Evolutionary conservation across 768 basidiomycete species (phyloP).

Genomic region (Rhodosporidiobolus sp.): DNA sequence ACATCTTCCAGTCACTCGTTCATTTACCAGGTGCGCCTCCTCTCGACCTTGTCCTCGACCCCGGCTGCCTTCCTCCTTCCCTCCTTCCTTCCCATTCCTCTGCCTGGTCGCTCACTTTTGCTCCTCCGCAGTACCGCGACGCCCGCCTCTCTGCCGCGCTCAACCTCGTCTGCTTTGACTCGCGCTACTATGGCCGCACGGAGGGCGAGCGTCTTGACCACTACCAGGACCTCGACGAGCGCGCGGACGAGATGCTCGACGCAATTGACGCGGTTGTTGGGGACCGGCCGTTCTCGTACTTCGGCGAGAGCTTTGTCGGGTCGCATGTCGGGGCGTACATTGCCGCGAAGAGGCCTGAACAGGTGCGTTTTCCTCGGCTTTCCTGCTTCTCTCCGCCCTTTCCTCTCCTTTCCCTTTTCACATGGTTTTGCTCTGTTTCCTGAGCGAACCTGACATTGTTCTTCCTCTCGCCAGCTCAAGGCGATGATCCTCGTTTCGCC

Average conservation of each 20-base stretch:
- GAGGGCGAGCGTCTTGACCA: not conserved
- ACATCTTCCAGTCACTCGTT: conserved; percentile 13
- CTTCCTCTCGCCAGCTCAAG: conserved; percentile 2
- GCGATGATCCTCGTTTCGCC: conserved; percentile 15
- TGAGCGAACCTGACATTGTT: too few species aligned
- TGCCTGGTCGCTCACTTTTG: too few species aligned
- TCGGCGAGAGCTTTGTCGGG: conserved; percentile 29
- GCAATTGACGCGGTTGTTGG: conserved; percentile 17
- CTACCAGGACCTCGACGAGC: conserved; percentile 20
- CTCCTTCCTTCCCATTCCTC: too few species aligned
- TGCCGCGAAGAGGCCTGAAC: conserved; percentile 7
- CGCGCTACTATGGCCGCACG: conserved; percentile 20
- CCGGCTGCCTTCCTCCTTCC: not conserved
- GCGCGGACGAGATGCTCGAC: conserved; percentile 23
- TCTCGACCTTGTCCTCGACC: not conserved
- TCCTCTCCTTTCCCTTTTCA: too few species aligned
- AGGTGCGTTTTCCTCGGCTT: too few species aligned
- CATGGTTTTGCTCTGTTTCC: too few species aligned
- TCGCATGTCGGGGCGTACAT: conserved; percentile 6
- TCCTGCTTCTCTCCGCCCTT: not conserved
- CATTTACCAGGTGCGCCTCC: conserved; percentile 16
- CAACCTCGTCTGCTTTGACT: conserved; percentile 27
- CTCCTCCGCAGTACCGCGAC: conserved; percentile 14
- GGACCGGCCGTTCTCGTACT: conserved; percentile 10
- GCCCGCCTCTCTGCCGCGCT: not conserved